Percentiles rank a stretch among this genome's conserved stretches.
Conservation (phyloP, 2,329 filamentous ascomycete genomes). For the Conoideocrella luteorostrata region DNA sequence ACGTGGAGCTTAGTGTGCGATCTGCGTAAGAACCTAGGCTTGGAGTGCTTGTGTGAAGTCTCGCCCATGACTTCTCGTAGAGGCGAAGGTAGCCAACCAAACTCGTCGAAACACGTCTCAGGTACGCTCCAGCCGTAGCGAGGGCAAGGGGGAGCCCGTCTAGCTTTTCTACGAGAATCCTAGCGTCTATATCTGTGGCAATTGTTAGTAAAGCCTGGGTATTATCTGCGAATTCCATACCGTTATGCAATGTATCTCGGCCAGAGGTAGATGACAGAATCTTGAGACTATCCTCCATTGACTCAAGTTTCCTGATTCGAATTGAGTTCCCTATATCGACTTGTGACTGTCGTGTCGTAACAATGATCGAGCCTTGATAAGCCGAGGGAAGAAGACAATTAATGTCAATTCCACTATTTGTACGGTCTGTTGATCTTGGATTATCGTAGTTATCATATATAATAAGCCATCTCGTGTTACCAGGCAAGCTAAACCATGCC, state of each 20-base stretch:
- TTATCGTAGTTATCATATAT: constrained; percentile 37
- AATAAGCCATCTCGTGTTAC: constrained; percentile 33
- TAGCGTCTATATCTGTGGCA: constrained; percentile 1
- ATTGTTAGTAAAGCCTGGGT: neutral
- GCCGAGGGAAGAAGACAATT: constrained; percentile 21
- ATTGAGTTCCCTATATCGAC: constrained; percentile 27
- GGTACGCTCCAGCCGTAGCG: constrained; percentile 37
- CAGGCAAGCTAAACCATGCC: constrained; percentile 18
- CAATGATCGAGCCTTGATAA: constrained; percentile 34
- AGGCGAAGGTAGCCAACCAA: constrained; percentile 31
- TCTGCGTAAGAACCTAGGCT: no score
- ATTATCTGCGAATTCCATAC: constrained; percentile 15
- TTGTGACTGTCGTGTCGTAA: constrained; percentile 30
- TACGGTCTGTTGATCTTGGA: constrained; percentile 18
- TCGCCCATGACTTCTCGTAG: constrained; percentile 32
- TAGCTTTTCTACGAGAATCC: constrained; percentile 20
- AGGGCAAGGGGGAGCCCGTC: constrained; percentile 41
- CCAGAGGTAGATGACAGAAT: constrained; percentile 24
- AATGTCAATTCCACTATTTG: constrained; percentile 23
- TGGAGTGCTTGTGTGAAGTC: constrained; percentile 24
- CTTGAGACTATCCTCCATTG: constrained; percentile 22
- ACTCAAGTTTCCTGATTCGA: constrained; percentile 24
- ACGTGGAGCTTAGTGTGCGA: constrained; percentile 29
- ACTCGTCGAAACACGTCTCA: constrained; percentile 28
- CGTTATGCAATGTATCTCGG: constrained; percentile 15